Base-by-base conservation (phyloP, 2,329 filamentous ascomycete genomes). In the Fusarium floridanum region DNA sequence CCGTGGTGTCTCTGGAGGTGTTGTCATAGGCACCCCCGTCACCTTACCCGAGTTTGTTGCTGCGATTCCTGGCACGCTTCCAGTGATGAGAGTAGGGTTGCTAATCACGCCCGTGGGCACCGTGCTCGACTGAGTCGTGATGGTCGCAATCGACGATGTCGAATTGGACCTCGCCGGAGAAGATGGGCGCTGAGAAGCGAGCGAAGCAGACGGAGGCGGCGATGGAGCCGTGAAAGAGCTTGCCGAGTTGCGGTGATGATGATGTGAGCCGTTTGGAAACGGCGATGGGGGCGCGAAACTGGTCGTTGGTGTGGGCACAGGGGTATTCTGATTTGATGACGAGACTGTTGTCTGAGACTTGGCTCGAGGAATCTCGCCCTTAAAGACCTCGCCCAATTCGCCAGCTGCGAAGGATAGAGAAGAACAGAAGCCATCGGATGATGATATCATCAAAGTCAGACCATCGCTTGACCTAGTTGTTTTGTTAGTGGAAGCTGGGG, bases 401-500 rank as follows among this genome's bases (percentile, higher is more conserved):
- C 94, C 94, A 3, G 93, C 86, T 1, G 90, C 84, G 80, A 99
- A 99, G 0, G 95, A 93, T 7, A 99, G 86, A 0, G 94, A 93
- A 0, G 97, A 99, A 82, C 97, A 99, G 85, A 98, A 99, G 0
- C 97, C 97, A 82, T 99, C 97, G 0, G 97, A 98, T 0, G 97
- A 99, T n/a, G 95, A 97, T 85, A 99, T 97, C 60, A 99, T 88
- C 24, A 99, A 86, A 2, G 86, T 87, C 34, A 83, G 78, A 37
- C 88, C 88, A 67, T 89, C 87, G 62, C 82, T 87, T 53, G 87
- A 86, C 86, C 86, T 87, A 62, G 32, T 41, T 29, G 10, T 39
- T 67, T 80, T 73, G n/a, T 56, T 67, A 78, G 86, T 77, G 83
- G 78, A 62, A 41, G 45, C 27, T 14, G 24, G 20, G 10, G 39